Evolutionary conservation across 169 alveolate species (phyloP).

Genomic region (Neospora caninum): DNA sequence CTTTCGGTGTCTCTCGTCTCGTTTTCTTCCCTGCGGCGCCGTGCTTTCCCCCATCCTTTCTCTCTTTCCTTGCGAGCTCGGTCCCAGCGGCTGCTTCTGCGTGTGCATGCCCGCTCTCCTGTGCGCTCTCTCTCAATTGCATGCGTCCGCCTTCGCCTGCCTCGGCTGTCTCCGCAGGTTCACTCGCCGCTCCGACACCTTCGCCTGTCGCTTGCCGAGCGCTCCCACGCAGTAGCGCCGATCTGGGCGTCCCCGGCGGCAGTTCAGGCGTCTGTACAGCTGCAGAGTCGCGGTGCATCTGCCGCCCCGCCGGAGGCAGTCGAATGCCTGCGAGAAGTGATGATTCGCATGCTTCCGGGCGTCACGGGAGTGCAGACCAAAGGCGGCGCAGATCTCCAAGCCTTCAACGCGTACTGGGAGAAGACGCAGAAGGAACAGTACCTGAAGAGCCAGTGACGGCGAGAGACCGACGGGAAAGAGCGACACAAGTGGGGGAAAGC

Average conservation of each 20-base stretch:
- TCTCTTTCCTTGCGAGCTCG: no score
- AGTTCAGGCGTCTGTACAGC: slow-evolving; percentile 31
- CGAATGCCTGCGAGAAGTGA: slow-evolving; percentile 12
- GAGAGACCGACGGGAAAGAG: no score
- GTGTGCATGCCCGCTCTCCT: no score
- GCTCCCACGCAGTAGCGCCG: neutral
- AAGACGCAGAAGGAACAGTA: slow-evolving; percentile 32
- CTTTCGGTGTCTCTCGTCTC: no score
- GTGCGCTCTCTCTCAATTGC: no score
- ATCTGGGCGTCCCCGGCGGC: slow-evolving; percentile 33
- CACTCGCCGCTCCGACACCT: slow-evolving; percentile 6
- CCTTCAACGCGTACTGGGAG: slow-evolving; percentile 24
- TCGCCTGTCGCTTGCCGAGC: neutral
- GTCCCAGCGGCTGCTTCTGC: no score
- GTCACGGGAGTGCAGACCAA: neutral
- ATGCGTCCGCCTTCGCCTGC: no score
- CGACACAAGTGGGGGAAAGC: no score
- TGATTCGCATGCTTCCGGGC: slow-evolving; percentile 27
- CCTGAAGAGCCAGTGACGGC: neutral
- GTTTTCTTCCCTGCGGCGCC: no score
- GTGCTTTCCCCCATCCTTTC: no score
- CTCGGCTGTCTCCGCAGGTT: no score
- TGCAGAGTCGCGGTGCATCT: neutral
- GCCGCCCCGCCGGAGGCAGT: neutral
- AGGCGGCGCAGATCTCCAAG: neutral